A percentile compares a stretch with the other conserved stretches of the same genome.
Conservation (phyloP, 2,329 filamentous ascomycete species). For the Ceratocystis huliohia region DNA sequence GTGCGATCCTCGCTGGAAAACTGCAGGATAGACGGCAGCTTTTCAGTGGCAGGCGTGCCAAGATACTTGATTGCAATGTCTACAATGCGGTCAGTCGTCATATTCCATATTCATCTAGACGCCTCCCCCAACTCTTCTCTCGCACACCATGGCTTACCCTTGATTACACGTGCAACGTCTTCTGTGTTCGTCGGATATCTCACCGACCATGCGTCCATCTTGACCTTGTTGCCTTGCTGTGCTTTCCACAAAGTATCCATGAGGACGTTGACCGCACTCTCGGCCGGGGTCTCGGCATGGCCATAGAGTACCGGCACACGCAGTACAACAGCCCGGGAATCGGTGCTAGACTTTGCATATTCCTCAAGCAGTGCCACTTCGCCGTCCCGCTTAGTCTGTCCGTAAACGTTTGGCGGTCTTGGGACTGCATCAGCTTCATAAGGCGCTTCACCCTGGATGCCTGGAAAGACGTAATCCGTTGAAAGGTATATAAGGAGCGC, state of each 20-base stretch:
- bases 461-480: constrained; percentile 70
- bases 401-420: constrained; percentile 63
- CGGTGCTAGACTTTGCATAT: constrained; percentile 36
- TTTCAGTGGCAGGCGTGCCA: constrained; percentile 33
- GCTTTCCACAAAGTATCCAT: constrained; percentile 65
- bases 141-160: constrained; percentile 37
- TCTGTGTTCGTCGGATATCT: constrained; percentile 83
- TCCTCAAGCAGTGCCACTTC: constrained; percentile 53
- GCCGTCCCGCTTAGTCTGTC: constrained; percentile 48
- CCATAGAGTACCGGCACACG: constrained; percentile 80
- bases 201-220: constrained; percentile 77
- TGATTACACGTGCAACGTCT: constrained; percentile 68
- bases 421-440: constrained; percentile 55
- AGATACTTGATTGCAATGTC: constrained; percentile 63
- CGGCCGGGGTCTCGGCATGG: constrained; percentile 51
- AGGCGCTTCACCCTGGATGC: constrained; percentile 64
- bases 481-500: constrained; percentile 65
- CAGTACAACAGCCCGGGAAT: constrained; percentile 54
- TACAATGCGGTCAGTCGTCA: constrained; percentile 24
- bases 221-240: constrained; percentile 49
- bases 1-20: constrained; percentile 76
- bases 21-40: constrained; percentile 60
- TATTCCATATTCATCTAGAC: neutral
- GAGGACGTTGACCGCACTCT: constrained; percentile 74
- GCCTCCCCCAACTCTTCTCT: neutral